Conservation (phyloP, 495 filamentous ascomycete species). For the Corynascus novoguineensis region DNA sequence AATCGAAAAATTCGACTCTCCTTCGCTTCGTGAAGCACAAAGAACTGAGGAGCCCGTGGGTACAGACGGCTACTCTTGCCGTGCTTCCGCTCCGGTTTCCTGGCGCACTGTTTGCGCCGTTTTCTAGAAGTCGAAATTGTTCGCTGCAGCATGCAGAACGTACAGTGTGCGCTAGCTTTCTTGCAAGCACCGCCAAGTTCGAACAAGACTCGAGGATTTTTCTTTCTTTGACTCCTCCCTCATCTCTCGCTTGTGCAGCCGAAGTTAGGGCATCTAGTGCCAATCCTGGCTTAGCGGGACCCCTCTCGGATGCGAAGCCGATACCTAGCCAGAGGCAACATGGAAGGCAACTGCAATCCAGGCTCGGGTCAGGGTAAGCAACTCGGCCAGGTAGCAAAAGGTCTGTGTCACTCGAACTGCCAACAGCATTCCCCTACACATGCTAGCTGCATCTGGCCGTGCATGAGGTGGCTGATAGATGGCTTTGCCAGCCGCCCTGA, state of each 20-base stretch:
- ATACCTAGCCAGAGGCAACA: not conserved
- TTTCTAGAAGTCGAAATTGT: not conserved
- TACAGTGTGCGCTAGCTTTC: too few species aligned
- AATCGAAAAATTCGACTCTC: too few species aligned
- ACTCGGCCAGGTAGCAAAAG: too few species aligned
- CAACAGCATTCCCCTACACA: constrained; percentile 6
- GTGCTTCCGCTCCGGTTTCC: not conserved
- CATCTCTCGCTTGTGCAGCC: constrained; percentile 5
- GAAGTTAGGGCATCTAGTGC: not conserved
- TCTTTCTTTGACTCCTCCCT: not conserved
- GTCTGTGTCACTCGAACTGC: too few species aligned
- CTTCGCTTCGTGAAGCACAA: not conserved
- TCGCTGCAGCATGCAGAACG: not conserved
- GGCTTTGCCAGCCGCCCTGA: not conserved
- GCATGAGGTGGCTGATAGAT: not conserved
- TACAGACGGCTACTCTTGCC: not conserved
- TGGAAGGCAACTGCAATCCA: not conserved
- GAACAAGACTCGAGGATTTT: not conserved
- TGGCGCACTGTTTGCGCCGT: not conserved
- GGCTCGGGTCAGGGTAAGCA: not conserved
- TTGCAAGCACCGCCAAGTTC: too few species aligned
- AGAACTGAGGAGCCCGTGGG: not conserved
- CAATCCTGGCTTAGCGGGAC: too few species aligned
- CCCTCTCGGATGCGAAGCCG: not conserved
- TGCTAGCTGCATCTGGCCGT: not conserved